These are phyloP conservation scores for Venturia oleaginea DNA, from an alignment of 2,329 filamentous ascomycete genomes.

Conservation along the genomic window DNA sequence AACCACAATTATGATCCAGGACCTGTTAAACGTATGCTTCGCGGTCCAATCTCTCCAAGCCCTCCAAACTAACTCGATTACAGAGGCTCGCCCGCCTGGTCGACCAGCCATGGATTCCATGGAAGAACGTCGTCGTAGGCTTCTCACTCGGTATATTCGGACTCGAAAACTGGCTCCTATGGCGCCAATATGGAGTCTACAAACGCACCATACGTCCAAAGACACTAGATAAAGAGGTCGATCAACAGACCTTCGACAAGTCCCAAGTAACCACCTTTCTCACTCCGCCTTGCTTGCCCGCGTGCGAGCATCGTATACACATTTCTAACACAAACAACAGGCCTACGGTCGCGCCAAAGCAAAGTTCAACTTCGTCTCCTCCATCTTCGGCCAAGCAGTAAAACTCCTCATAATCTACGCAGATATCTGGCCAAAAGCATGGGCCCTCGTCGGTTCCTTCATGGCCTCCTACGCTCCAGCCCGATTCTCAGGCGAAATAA, in stretches of 20 bases:
- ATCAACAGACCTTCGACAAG: conserved; percentile 86
- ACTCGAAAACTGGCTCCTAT: conserved; percentile 80
- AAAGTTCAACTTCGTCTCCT: conserved; percentile 72
- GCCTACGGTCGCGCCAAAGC: conserved; percentile 94
- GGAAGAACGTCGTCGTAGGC: conserved; percentile 92
- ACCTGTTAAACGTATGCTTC: conserved; percentile 2
- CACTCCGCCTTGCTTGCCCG: background rate
- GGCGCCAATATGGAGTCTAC: conserved; percentile 83
- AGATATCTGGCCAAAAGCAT: conserved; percentile 84
- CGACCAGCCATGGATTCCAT: conserved; percentile 87
- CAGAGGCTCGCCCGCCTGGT: conserved; percentile 71
- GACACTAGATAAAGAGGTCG: conserved; percentile 80
- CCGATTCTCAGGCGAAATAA: conserved; percentile 82
- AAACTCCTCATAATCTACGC: conserved; percentile 84
- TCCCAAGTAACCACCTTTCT: conserved; percentile 52
- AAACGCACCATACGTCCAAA: conserved; percentile 72
- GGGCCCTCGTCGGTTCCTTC: conserved; percentile 65
- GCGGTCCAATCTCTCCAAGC: background rate
- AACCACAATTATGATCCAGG: conserved; percentile 14
- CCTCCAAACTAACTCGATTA: background rate
- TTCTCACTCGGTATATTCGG: conserved; percentile 89
- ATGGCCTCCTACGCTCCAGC: conserved; percentile 63
- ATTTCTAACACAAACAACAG: conserved; percentile 28
- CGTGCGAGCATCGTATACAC: background rate
- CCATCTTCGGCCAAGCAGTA: conserved; percentile 77